phyloP scores from a whole-genome alignment of 225 moss, liverwort and hornwort species.

The Neckera pumila region DNA sequence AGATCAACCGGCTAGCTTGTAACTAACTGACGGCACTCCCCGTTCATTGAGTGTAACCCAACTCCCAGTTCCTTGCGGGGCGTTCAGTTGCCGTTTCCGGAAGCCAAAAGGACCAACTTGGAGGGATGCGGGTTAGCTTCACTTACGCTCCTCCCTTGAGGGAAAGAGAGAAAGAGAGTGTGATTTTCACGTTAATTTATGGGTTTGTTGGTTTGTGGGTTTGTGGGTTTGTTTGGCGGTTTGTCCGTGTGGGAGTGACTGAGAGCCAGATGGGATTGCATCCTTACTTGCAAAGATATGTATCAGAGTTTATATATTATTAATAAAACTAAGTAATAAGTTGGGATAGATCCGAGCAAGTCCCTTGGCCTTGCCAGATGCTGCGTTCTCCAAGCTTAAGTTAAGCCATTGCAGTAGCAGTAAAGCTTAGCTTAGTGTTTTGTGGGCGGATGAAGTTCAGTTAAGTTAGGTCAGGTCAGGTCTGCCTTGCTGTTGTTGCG shows the following conservation, averaged over 20 bases:
- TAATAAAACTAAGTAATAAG: background rate
- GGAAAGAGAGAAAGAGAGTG: background rate
- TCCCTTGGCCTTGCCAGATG: background rate
- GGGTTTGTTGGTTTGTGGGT: too few species aligned
- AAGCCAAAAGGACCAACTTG: background rate
- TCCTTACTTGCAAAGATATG: background rate
- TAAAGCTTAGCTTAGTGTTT: background rate
- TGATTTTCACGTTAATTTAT: background rate
- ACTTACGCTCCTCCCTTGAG: background rate
- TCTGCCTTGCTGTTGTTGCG: background rate
- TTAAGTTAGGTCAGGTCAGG: background rate
- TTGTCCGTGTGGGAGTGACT: background rate
- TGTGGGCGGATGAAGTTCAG: background rate
- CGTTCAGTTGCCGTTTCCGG: background rate
- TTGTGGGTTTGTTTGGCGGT: background rate
- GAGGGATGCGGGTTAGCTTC: background rate
- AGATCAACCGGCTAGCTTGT: too few species aligned
- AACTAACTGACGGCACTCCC: too few species aligned
- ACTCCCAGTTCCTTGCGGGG: background rate
- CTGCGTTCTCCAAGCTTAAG: background rate
- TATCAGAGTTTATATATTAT: background rate
- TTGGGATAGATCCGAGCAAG: background rate
- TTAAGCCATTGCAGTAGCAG: too few species aligned
- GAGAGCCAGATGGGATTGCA: background rate
- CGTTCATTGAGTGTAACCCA: background rate